phyloP scores from a whole-genome alignment of 1,284 basidiomycete species.

The Ceratobasidium sp. region DNA sequence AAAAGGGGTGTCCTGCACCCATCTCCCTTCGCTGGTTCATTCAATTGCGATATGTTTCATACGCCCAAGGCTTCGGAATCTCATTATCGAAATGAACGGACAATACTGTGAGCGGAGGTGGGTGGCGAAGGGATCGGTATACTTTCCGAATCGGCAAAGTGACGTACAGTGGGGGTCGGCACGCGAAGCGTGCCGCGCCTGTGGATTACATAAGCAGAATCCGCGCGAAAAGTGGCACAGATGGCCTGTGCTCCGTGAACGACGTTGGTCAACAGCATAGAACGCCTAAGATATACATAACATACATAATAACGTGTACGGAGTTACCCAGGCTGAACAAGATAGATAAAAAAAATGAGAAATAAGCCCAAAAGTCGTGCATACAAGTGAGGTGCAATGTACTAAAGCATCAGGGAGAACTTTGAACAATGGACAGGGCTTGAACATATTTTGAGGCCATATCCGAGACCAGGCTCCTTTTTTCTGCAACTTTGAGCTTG shows the following conservation, averaged over 20 bases:
- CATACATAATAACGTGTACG: not conserved
- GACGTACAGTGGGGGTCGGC: conserved; percentile 8
- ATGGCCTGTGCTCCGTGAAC: not conserved
- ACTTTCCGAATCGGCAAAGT: no score
- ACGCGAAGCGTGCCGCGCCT: not conserved
- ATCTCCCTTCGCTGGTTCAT: no score
- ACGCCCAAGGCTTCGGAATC: no score
- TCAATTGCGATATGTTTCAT: no score
- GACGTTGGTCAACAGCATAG: not conserved
- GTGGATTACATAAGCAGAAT: conserved; percentile 35
- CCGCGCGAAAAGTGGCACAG: conserved; percentile 14
- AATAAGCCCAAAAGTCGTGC: not conserved
- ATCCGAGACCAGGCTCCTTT: not conserved
- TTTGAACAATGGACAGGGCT: not conserved
- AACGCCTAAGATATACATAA: not conserved
- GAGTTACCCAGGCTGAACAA: not conserved
- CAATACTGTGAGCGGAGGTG: no score
- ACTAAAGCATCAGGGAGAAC: not conserved
- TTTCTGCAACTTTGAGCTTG: not conserved
- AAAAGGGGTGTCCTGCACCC: no score
- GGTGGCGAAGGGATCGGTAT: no score
- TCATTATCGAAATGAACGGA: no score
- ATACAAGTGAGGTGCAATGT: not conserved
- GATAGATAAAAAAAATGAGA: not conserved
- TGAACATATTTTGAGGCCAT: conserved; percentile 14